Evolutionary conservation across 2,329 filamentous ascomycete genomes (phyloP).

Genomic region (Microsporum canis): DNA sequence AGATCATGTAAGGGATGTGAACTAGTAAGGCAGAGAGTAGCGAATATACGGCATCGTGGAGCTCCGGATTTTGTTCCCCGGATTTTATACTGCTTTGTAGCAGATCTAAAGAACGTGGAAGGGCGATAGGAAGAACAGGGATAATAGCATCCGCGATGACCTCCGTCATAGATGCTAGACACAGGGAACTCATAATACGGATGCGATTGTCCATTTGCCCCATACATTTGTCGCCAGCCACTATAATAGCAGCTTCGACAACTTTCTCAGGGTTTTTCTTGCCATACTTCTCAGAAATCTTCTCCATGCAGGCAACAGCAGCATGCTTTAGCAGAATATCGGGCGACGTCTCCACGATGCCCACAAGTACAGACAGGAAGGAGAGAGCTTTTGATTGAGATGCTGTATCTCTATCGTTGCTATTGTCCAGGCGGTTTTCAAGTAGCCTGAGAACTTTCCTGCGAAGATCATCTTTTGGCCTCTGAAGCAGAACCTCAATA

Average conservation of each 20-base stretch:
- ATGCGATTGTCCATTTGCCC: slow-evolving; percentile 61
- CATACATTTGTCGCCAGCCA: slow-evolving; percentile 65
- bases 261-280: slow-evolving; percentile 77
- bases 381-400: slow-evolving; percentile 62
- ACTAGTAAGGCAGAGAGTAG: slow-evolving; percentile 70
- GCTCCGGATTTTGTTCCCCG: slow-evolving; percentile 45
- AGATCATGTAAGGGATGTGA: slow-evolving; percentile 81
- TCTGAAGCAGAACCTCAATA: slow-evolving; percentile 67
- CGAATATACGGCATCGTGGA: slow-evolving; percentile 74
- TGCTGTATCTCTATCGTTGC: slow-evolving; percentile 54
- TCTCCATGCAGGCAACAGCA: slow-evolving; percentile 79
- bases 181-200: slow-evolving; percentile 73
- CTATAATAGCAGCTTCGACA: slow-evolving; percentile 60
- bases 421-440: slow-evolving; percentile 64
- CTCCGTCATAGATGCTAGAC: slow-evolving; percentile 78
- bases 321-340: slow-evolving; percentile 71
- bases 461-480: slow-evolving; percentile 61
- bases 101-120: slow-evolving; percentile 61
- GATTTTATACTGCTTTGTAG: slow-evolving; percentile 51
- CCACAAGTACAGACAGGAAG: slow-evolving; percentile 68
- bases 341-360: slow-evolving; percentile 60
- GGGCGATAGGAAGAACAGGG: slow-evolving; percentile 63
- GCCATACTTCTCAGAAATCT: slow-evolving; percentile 88
- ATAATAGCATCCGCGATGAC: slow-evolving; percentile 79
- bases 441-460: slow-evolving; percentile 72